phyloP scores from a whole-genome alignment of 495 filamentous ascomycete genomes.

The Talaromyces trachyspermus region DNA sequence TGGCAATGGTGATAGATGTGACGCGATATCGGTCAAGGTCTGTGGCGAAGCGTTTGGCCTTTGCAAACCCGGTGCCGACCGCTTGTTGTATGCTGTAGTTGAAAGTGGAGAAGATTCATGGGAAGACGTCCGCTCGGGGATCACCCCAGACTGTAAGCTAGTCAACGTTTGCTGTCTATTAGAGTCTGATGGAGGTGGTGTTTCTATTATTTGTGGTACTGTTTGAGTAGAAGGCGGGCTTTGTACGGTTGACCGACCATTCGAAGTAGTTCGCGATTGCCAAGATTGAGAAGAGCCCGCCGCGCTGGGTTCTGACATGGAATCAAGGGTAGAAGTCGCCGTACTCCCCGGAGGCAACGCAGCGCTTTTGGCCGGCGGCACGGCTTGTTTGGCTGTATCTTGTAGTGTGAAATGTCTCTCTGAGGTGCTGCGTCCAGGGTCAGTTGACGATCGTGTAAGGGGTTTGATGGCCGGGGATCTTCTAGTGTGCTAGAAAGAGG shows the following conservation, averaged over 20 bases:
- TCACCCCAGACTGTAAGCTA: constrained; percentile 19
- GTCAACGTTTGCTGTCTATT: constrained; percentile 13
- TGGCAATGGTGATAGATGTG: constrained; percentile 57
- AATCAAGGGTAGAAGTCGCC: constrained; percentile 21
- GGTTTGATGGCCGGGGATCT: constrained; percentile 47
- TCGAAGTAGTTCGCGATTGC: constrained; percentile 38
- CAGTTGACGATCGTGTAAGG: constrained; percentile 66
- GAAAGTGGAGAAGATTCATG: constrained; percentile 34
- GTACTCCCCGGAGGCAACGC: constrained; percentile 15
- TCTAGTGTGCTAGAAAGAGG: constrained; percentile 30
- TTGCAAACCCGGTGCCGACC: constrained; percentile 2
- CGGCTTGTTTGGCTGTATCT: neutral
- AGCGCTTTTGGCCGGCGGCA: constrained; percentile 14
- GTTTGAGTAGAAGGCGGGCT: constrained; percentile 32
- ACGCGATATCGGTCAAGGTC: constrained; percentile 54
- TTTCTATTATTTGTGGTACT: constrained; percentile 65
- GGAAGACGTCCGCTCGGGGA: constrained; percentile 50
- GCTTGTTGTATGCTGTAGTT: constrained; percentile 7
- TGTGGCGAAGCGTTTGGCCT: constrained; percentile 19
- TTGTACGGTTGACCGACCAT: constrained; percentile 38
- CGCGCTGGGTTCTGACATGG: constrained; percentile 21
- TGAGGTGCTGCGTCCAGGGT: constrained; percentile 49
- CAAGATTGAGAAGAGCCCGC: constrained; percentile 26
- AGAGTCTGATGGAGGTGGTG: constrained; percentile 45
- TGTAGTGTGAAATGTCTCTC: neutral